Conservation (phyloP, 257 asterid genomes). For the Asclepias syriaca region DNA sequence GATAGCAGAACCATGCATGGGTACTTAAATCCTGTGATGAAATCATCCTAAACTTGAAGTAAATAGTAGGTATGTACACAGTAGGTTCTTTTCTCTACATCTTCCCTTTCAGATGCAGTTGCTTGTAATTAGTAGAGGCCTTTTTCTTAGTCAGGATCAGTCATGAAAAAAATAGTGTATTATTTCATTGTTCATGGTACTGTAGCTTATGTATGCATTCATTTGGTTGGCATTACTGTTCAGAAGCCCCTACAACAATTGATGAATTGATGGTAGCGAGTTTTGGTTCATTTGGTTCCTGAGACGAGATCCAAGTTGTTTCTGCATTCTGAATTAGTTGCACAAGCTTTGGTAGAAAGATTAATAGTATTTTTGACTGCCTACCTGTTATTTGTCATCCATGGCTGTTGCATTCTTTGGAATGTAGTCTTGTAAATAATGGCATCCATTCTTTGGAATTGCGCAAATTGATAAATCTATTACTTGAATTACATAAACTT, state of each 20-base stretch:
- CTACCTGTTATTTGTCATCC: neutral
- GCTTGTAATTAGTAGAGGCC: conserved; percentile 3
- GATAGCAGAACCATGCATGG: conserved; percentile 18
- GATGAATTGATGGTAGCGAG: neutral
- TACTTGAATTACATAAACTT: too few relatives aligned
- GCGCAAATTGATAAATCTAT: too few relatives aligned
- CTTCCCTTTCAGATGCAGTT: neutral
- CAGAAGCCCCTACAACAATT: too few relatives aligned
- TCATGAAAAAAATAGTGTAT: neutral
- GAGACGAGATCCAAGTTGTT: neutral
- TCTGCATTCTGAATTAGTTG: neutral
- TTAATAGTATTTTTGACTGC: neutral
- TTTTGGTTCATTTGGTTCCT: neutral
- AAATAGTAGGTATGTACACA: conserved; percentile 1
- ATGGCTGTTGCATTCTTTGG: neutral
- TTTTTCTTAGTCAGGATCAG: neutral
- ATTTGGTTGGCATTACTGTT: neutral
- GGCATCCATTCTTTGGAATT: neutral
- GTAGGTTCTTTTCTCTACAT: conserved; percentile 1
- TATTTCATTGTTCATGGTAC: neutral
- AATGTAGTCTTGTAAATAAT: neutral
- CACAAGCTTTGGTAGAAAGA: neutral
- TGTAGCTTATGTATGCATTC: neutral
- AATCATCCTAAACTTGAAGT: neutral
- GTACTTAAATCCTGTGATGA: neutral